Evolutionary conservation across 1,284 basidiomycete species (phyloP), one percentile per base, ranked within the genome.

Genomic region (Testicularia cyperi): DNA sequence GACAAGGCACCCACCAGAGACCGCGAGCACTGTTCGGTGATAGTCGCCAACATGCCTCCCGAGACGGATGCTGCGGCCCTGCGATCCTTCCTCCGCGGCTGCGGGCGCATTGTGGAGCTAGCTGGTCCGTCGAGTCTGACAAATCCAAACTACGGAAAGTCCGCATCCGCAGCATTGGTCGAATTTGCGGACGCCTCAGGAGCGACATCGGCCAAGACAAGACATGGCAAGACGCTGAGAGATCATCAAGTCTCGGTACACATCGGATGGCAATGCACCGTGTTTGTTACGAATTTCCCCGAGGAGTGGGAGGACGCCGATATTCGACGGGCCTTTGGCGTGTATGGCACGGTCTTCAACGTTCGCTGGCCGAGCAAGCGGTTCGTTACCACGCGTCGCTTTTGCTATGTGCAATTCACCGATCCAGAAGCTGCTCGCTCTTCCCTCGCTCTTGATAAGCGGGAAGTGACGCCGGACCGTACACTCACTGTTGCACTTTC

Each of bases 331-430:
- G 75, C 92, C 6, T 96, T 98, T 73, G 82, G 39, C 1, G 60
- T 92, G 86, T 92, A 88, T 77, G 95, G 95, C 1, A 82, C 82
- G 5, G 83, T 99, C 38, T 89, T 98, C 51, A 91, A 95, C 61
- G 88, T 92, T 12, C 87, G 95, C 15, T 98, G 94, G 95, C 95
- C 95, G 6, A 95, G 91, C 78, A 92, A 92, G 75, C 92, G 94
- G 74, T 94, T 90, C 80, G 92, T 90, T 75, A 84, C 81, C 42
- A 87, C 87, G 1, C 81, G 95, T 20, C 83, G 95, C 12, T 98
- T 99, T 78, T 94, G 90, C 74, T 99, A 98, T 74, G 81, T 99
- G 2, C 92, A 96, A 62, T 96, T 84, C 75, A 86, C 86, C 1
- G 85, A 85, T 18, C 88, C 90, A 0, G 90, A 89, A 87, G 75